These are phyloP conservation scores for Entophlyctis helioformis DNA, from an alignment of 192 early-diverging fungal species.

Conservation along the genomic window DNA sequence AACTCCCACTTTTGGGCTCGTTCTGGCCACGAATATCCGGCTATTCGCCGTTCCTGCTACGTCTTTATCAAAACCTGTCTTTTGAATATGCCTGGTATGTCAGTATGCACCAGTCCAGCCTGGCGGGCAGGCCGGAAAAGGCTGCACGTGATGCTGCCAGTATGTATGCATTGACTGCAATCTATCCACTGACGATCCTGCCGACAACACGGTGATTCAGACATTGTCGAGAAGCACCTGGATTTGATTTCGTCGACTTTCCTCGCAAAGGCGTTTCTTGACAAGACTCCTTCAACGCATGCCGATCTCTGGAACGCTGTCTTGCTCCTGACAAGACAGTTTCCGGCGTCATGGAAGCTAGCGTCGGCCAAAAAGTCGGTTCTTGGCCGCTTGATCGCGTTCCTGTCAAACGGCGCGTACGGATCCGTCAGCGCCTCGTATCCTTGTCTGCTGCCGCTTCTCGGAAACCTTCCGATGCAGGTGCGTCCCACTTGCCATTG, in stretches of 20 bases:
- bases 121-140: no score
- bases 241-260: constrained; percentile 41
- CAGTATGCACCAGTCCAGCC: no score
- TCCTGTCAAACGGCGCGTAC: constrained; percentile 51
- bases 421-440: constrained; percentile 56
- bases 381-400: constrained; percentile 51
- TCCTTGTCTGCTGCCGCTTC: constrained; percentile 64
- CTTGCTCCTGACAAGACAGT: constrained; percentile 54
- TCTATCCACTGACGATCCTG: not conserved
- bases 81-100: no score
- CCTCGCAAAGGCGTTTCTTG: constrained; percentile 53
- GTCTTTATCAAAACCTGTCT: no score
- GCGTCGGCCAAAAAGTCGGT: constrained; percentile 47
- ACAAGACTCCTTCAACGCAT: constrained; percentile 60
- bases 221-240: constrained; percentile 28
- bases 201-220: constrained; percentile 4
- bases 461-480: constrained; percentile 49
- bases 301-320: constrained; percentile 82
- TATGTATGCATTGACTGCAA: not conserved
- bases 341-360: constrained; percentile 19
- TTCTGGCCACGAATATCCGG: no score
- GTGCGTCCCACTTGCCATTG: no score
- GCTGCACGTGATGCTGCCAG: not conserved
- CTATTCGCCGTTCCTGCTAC: no score
- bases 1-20: no score